phyloP scores from a whole-genome alignment of 2,329 filamentous ascomycete species.

The Ophiostoma montium region DNA sequence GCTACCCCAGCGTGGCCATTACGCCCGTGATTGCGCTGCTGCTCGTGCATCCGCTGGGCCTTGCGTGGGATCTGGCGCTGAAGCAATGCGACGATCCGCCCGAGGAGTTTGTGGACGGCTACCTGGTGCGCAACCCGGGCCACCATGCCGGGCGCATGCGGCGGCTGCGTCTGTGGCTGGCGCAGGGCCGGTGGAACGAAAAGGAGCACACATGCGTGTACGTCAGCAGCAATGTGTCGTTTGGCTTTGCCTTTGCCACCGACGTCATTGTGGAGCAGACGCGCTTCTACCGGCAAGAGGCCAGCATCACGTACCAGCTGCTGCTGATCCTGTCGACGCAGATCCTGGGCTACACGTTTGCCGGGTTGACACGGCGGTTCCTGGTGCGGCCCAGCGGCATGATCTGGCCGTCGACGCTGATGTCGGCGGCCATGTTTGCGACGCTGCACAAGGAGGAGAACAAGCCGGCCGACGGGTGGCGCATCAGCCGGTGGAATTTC shows the following conservation, averaged over 20 bases:
- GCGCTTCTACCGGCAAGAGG: slow-evolving; percentile 74
- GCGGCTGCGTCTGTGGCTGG: slow-evolving; percentile 56
- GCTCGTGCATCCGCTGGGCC: slow-evolving; percentile 70
- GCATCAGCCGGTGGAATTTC: slow-evolving; percentile 68
- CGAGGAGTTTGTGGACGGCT: slow-evolving; percentile 32
- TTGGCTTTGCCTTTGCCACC: slow-evolving; percentile 79
- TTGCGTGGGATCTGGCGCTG: slow-evolving; percentile 60
- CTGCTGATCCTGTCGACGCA: slow-evolving; percentile 76
- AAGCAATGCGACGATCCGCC: slow-evolving; percentile 46
- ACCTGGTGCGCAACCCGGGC: slow-evolving; percentile 14
- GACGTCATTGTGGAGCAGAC: slow-evolving; percentile 86
- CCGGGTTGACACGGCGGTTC: slow-evolving; percentile 66
- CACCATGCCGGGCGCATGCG: slow-evolving; percentile 18
- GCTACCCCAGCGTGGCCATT: slow-evolving; percentile 83
- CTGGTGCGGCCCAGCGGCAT: slow-evolving; percentile 75
- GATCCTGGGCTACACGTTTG: slow-evolving; percentile 75
- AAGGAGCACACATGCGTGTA: slow-evolving; percentile 85
- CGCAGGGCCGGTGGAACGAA: slow-evolving; percentile 72
- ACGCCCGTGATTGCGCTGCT: slow-evolving; percentile 78
- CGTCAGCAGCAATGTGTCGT: slow-evolving; percentile 79
- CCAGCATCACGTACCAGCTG: slow-evolving; percentile 63
- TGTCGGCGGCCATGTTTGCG: slow-evolving; percentile 80
- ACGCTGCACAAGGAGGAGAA: slow-evolving; percentile 78
- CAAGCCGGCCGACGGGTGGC: slow-evolving; percentile 69
- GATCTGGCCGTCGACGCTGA: slow-evolving; percentile 82